Conservation (phyloP, 116 monocot genomes). For the Papilionanthe hybrid region DNA sequence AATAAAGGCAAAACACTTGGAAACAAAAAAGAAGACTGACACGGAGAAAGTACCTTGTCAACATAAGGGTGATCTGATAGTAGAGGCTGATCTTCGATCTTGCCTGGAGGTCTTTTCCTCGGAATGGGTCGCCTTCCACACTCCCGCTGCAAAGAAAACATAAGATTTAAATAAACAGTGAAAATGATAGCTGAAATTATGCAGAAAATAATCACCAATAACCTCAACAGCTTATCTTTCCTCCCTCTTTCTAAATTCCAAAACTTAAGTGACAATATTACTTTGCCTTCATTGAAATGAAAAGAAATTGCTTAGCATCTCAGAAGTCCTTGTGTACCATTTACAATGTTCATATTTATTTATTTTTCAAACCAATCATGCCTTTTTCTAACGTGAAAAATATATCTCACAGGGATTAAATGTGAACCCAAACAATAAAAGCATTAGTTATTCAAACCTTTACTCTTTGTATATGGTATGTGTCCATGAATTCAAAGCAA, state of each 20-base stretch:
- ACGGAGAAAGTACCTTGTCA: conserved; percentile 39
- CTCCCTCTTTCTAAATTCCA: neutral
- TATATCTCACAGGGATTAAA: no score
- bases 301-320: no score
- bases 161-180: neutral
- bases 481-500: no score
- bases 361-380: no score
- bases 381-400: no score
- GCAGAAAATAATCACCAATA: neutral
- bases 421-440: no score
- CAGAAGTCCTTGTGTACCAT: no score
- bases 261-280: neutral
- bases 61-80: conserved; percentile 95
- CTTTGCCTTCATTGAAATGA: neutral
- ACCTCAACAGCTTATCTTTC: conserved; percentile 1
- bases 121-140: conserved; percentile 74
- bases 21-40: neutral
- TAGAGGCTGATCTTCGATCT: conserved; percentile 63
- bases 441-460: no score
- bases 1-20: neutral
- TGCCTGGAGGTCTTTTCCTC: conserved; percentile 53
- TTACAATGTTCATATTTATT: no score
- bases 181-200: neutral
- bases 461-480: no score
- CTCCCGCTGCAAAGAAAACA: conserved; percentile 49